phyloP scores from a whole-genome alignment of 2,329 filamentous ascomycete species.

The Ascochyta viciae-villosae region DNA sequence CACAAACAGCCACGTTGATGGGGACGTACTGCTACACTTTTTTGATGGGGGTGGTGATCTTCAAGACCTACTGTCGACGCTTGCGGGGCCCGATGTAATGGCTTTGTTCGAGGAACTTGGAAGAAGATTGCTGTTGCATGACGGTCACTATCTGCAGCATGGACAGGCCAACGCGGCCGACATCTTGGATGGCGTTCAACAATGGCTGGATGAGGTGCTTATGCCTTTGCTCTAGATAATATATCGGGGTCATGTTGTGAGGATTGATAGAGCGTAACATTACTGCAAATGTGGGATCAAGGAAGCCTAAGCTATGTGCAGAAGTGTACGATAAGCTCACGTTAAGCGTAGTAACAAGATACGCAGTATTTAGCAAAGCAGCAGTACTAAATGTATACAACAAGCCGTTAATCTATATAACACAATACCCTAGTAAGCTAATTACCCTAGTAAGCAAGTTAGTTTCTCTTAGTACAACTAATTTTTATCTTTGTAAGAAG shows the following conservation, averaged over 20 bases:
- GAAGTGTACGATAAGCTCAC: no score
- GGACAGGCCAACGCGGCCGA: constrained; percentile 1
- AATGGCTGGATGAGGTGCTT: constrained; percentile 33
- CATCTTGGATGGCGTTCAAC: constrained; percentile 11
- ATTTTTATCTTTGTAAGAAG: no score
- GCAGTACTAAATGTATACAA: no score
- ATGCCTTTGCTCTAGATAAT: constrained; percentile 30
- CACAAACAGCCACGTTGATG: constrained; percentile 51
- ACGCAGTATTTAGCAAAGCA: no score
- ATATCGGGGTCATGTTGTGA: neutral
- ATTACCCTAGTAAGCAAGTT: no score
- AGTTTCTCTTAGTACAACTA: no score
- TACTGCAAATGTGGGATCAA: no score
- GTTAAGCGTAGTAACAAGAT: no score
- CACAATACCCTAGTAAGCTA: no score
- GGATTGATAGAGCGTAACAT: no score
- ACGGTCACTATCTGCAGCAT: constrained; percentile 25
- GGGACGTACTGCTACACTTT: constrained; percentile 49
- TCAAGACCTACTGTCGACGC: constrained; percentile 14
- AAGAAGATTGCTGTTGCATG: constrained; percentile 11
- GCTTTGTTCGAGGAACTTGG: constrained; percentile 38
- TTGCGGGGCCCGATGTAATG: constrained; percentile 29
- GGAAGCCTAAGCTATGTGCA: no score
- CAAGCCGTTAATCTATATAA: no score
- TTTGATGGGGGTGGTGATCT: constrained; percentile 36